Conservation (phyloP, 805 yeast genomes). For the Candida ficus region DNA sequence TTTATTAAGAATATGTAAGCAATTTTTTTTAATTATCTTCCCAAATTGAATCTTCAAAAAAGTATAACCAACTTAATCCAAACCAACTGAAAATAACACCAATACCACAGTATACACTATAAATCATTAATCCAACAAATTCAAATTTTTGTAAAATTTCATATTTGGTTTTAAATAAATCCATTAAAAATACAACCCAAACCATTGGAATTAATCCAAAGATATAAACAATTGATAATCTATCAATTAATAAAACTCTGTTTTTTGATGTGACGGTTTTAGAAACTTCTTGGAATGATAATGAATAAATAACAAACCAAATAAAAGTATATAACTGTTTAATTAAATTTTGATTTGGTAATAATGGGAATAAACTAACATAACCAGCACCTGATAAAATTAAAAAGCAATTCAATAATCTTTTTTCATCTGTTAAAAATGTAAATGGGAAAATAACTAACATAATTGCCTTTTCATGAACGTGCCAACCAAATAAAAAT, state of each 20-base stretch:
- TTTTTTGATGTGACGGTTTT: conserved; percentile 33
- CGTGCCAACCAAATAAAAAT: conserved; percentile 97
- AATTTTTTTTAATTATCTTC: conserved; percentile 14
- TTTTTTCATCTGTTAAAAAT: conserved; percentile 64
- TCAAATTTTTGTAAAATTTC: conserved; percentile 54
- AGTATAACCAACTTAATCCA: conserved; percentile 84
- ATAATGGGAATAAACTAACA: conserved; percentile 81
- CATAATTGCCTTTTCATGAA: conserved; percentile 96
- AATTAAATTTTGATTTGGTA: conserved; percentile 73
- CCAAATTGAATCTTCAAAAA: conserved; percentile 76
- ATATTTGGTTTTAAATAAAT: conserved; percentile 51
- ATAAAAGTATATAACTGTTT: conserved; percentile 73
- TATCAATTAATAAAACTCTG: conserved; percentile 62
- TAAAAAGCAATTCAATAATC: conserved; percentile 67
- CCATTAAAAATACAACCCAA: conserved; percentile 39
- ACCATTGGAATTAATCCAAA: conserved; percentile 66
- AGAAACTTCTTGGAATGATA: conserved; percentile 67
- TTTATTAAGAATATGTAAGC: too few relatives aligned
- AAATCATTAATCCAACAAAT: conserved; percentile 73
- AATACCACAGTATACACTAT: conserved; percentile 79
- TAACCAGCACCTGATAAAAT: conserved; percentile 75
- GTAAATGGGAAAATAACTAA: conserved; percentile 83
- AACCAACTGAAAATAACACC: conserved; percentile 88
- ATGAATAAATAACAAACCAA: conserved; percentile 78
- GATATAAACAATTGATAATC: conserved; percentile 62